Conservation (phyloP, 164 flowering plant genomes). For the Stephania cephalantha region DNA sequence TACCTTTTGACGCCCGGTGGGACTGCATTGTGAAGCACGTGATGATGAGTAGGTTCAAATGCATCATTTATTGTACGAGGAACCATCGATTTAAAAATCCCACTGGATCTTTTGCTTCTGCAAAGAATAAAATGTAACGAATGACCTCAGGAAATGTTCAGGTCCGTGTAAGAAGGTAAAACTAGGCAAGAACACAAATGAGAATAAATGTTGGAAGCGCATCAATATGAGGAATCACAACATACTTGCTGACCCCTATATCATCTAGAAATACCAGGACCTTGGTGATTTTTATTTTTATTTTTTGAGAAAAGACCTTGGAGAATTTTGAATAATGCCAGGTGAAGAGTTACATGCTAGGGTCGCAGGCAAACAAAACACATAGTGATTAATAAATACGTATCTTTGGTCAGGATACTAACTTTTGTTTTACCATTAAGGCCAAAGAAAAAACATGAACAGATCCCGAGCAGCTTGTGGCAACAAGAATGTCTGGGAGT, state of each 20-base stretch:
- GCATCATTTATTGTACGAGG: slow-evolving; percentile 66
- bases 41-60: slow-evolving; percentile 68
- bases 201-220: not conserved
- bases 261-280: not conserved
- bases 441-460: slow-evolving; percentile 70
- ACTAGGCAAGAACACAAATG: not conserved
- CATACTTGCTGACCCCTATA: not conserved
- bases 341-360: not conserved
- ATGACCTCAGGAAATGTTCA: slow-evolving; percentile 5
- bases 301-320: not conserved
- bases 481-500: slow-evolving; percentile 76
- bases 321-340: not conserved
- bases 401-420: not conserved
- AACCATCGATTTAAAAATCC: slow-evolving; percentile 66
- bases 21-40: slow-evolving; percentile 70
- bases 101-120: slow-evolving; percentile 53
- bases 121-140: not conserved
- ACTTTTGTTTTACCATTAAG: slow-evolving; percentile 53
- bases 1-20: slow-evolving; percentile 82
- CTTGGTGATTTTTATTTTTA: not conserved
- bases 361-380: not conserved
- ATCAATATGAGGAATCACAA: not conserved
- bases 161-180: not conserved
- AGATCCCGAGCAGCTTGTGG: slow-evolving; percentile 86
- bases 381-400: not conserved